phyloP scores from a whole-genome alignment of 495 filamentous ascomycete genomes.

The Schizothecium vesticola region DNA sequence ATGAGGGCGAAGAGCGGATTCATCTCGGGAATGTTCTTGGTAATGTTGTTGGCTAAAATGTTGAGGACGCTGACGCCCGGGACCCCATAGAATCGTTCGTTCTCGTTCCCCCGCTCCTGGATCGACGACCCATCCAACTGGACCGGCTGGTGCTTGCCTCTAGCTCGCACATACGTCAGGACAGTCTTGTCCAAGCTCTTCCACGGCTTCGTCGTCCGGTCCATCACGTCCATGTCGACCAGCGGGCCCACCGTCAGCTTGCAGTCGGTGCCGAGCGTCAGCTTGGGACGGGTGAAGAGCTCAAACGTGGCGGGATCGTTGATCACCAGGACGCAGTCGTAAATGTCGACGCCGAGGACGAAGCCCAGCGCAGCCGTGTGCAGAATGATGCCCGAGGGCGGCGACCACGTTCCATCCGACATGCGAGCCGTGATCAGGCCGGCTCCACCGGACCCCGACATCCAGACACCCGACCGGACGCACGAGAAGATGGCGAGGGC shows the following conservation, averaged over 20 bases:
- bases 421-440: constrained; percentile 75
- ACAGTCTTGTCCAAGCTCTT: constrained; percentile 56
- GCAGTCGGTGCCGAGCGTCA: constrained; percentile 74
- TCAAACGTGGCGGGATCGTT: constrained; percentile 77
- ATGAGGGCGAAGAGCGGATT: constrained; percentile 69
- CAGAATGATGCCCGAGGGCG: constrained; percentile 79
- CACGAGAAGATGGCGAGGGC: constrained; percentile 88
- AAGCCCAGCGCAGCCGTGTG: constrained; percentile 87
- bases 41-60: constrained; percentile 73
- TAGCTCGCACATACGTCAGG: constrained; percentile 83
- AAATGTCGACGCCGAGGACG: constrained; percentile 83
- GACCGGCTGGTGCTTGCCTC: constrained; percentile 76
- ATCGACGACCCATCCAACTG: constrained; percentile 80
- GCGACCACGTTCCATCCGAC: constrained; percentile 80
- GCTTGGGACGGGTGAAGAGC: constrained; percentile 68
- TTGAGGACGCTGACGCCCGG: constrained; percentile 63
- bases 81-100: constrained; percentile 78
- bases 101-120: constrained; percentile 81
- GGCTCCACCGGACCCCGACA: constrained; percentile 80
- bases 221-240: constrained; percentile 65
- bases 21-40: constrained; percentile 59
- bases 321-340: constrained; percentile 88
- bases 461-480: constrained; percentile 87
- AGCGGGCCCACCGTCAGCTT: constrained; percentile 74
- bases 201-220: constrained; percentile 62